These are phyloP conservation scores for Aspergillus sp. DNA, from an alignment of 2,329 filamentous ascomycete species.

Conservation along the genomic window DNA sequence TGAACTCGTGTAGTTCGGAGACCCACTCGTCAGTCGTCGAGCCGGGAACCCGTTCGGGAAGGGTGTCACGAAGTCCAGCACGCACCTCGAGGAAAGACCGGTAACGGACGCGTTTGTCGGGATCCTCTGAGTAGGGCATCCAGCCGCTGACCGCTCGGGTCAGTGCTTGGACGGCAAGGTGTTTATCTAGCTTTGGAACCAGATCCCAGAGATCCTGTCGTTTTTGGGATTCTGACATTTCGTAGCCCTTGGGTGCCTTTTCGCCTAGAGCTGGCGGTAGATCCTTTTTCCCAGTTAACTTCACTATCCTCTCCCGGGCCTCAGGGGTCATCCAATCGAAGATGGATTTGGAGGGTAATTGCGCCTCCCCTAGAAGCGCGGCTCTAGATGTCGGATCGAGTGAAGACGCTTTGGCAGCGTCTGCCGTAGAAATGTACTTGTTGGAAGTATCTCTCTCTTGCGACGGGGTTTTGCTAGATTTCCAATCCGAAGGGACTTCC, in stretches of 20 bases:
- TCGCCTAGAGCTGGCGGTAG: constrained; percentile 74
- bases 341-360: constrained; percentile 83
- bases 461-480: constrained; percentile 49
- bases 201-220: constrained; percentile 52
- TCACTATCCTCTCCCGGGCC: constrained; percentile 67
- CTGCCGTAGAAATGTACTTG: constrained; percentile 60
- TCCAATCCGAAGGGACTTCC: constrained; percentile 57
- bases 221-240: constrained; percentile 57
- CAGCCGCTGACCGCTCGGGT: constrained; percentile 59
- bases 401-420: constrained; percentile 69
- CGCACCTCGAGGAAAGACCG: constrained; percentile 71
- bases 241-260: constrained; percentile 57
- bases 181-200: constrained; percentile 59
- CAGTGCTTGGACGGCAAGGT: constrained; percentile 62
- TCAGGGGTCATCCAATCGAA: constrained; percentile 85
- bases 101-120: constrained; percentile 73
- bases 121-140: constrained; percentile 79
- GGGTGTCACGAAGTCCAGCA: constrained; percentile 53
- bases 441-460: constrained; percentile 24
- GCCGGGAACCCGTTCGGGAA: constrained; percentile 51
- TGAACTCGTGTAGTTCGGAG: constrained; percentile 73
- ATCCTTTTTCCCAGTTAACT: constrained; percentile 66
- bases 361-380: constrained; percentile 69
- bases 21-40: constrained; percentile 65
- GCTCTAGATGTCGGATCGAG: constrained; percentile 72